These are phyloP conservation scores for Peribolospora kevripleyi DNA, from an alignment of 768 basidiomycete genomes.

Conservation along the genomic window DNA sequence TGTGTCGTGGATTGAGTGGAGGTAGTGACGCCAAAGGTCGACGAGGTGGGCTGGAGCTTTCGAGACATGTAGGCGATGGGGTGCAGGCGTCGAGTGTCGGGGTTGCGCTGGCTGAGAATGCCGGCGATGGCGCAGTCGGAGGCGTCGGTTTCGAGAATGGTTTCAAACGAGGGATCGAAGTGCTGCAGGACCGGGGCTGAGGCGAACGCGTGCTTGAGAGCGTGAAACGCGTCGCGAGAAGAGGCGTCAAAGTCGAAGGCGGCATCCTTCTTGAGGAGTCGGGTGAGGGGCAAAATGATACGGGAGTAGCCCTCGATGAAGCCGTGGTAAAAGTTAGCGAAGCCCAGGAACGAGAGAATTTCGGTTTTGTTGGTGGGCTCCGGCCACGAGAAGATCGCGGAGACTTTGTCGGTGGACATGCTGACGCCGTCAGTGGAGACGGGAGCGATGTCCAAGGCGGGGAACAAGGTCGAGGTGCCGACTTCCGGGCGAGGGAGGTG, in stretches of 20 bases:
- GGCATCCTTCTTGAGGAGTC: slow-evolving; percentile 10
- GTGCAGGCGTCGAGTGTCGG: not conserved
- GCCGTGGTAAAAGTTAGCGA: slow-evolving; percentile 26
- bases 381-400: slow-evolving; percentile 23
- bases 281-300: slow-evolving; percentile 14
- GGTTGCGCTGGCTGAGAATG: too few species aligned
- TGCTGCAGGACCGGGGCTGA: too few species aligned
- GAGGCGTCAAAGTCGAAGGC: not conserved
- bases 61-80: slow-evolving; percentile 21
- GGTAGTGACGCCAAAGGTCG: slow-evolving; percentile 17
- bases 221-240: slow-evolving; percentile 3
- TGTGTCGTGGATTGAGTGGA: slow-evolving; percentile 14
- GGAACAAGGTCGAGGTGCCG: too few species aligned
- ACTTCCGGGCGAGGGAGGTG: too few species aligned
- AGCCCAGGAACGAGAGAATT: slow-evolving; percentile 25
- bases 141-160: too few species aligned
- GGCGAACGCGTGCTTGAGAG: not conserved
- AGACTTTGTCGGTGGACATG: slow-evolving; percentile 25
- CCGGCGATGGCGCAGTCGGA: too few species aligned
- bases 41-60: slow-evolving; percentile 13
- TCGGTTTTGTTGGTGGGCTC: slow-evolving; percentile 18
- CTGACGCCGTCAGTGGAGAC: slow-evolving; percentile 17
- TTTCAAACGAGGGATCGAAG: too few species aligned
- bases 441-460: not conserved
- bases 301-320: slow-evolving; percentile 23